Evolutionary conservation across 257 asterid genomes (phyloP).

Genomic region (Eucommia ulmoides): DNA sequence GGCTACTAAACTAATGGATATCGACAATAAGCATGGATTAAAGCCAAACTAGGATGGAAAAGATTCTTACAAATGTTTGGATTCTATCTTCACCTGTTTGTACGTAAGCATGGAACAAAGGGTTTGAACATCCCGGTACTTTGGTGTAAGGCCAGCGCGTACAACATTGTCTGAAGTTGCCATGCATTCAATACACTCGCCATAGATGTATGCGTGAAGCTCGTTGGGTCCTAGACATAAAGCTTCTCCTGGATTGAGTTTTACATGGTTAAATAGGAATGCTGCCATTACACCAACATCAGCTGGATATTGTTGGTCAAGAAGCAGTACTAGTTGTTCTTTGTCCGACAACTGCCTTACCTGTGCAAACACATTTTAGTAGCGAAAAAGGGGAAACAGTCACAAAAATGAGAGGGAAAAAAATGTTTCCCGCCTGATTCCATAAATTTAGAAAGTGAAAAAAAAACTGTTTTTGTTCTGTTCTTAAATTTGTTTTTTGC

Average conservation of each 20-base stretch:
- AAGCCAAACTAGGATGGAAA: no score
- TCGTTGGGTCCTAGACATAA: constrained; percentile 80
- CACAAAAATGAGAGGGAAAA: no score
- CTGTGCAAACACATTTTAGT: no score
- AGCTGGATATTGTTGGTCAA: constrained; percentile 76
- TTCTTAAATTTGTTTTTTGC: no score
- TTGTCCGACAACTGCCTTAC: constrained; percentile 47
- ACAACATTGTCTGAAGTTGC: constrained; percentile 97
- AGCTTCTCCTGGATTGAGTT: constrained; percentile 80
- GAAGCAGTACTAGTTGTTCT: constrained; percentile 61
- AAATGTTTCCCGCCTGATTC: no score
- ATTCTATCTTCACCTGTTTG: constrained; percentile 54
- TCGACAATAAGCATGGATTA: no score
- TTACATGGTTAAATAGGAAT: constrained; percentile 65
- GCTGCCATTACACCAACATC: constrained; percentile 79
- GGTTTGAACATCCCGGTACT: constrained; percentile 66
- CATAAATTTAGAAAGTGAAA: no score
- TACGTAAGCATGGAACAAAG: constrained; percentile 96
- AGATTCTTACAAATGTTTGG: no score
- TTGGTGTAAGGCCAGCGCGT: constrained; percentile 95
- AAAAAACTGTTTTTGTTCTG: no score
- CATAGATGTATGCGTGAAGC: constrained; percentile 81
- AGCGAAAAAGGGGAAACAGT: no score
- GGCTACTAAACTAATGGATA: no score
- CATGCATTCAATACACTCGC: constrained; percentile 95